Evolutionary conservation across 148 eudicot genomes (phyloP).

Genomic region (Amaranthus palmeri): DNA sequence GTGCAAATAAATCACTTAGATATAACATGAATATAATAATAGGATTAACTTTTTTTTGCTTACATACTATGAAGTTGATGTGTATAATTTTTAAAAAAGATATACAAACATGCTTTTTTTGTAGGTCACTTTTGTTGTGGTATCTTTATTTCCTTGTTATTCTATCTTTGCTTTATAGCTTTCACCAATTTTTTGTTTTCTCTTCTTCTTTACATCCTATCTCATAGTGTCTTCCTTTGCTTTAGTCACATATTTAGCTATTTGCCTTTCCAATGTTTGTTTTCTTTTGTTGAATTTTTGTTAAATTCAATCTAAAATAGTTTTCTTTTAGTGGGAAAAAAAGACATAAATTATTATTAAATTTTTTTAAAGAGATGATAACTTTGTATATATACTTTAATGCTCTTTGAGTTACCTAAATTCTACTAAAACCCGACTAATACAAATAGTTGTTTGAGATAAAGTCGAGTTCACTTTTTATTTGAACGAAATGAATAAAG

Average conservation of each 20-base stretch:
- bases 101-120: not conserved
- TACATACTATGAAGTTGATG: not conserved
- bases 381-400: not conserved
- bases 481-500: too few relatives aligned
- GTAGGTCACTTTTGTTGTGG: slow-evolving; percentile 4
- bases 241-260: not conserved
- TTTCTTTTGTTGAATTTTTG: not conserved
- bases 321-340: too few relatives aligned
- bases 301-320: not conserved
- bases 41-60: not conserved
- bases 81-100: not conserved
- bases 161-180: not conserved
- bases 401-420: not conserved
- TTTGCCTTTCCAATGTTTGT: not conserved
- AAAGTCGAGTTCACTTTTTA: too few relatives aligned
- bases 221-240: not conserved
- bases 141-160: not conserved
- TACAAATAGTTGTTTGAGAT: too few relatives aligned
- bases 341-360: too few relatives aligned
- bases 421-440: too few relatives aligned
- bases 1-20: too few relatives aligned
- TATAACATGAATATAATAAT: not conserved
- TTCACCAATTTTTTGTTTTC: not conserved
- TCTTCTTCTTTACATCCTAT: not conserved
- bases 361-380: too few relatives aligned